phyloP scores from a whole-genome alignment of 208 protist species.

The Trichomonas gallinae region DNA sequence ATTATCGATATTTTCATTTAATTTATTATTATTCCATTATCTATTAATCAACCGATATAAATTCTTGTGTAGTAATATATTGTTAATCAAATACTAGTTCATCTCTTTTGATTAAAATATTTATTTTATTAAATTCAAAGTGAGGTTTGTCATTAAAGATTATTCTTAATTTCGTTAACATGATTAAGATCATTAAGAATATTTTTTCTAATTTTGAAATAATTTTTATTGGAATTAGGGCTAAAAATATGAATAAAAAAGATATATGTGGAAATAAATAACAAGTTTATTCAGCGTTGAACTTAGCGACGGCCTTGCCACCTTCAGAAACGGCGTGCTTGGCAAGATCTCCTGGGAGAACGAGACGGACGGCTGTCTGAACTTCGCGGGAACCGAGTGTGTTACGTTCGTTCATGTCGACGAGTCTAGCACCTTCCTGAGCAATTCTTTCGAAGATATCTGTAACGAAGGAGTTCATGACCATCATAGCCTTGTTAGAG shows the following conservation, averaged over 20 bases:
- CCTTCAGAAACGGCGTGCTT: conserved; percentile 97
- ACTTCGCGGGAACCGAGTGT: conserved; percentile 81
- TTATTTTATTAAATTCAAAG: too few species aligned
- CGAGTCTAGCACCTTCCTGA: conserved; percentile 75
- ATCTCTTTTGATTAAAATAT: too few species aligned
- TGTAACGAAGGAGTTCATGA: conserved; percentile 86
- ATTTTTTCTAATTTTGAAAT: too few species aligned
- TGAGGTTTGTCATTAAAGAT: too few species aligned
- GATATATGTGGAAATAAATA: neutral
- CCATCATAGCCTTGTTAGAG: conserved; percentile 82
- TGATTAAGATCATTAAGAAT: too few species aligned
- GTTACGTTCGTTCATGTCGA: conserved; percentile 82
- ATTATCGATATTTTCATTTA: too few species aligned
- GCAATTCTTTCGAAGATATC: conserved; percentile 87
- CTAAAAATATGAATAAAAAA: neutral
- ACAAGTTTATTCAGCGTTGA: conserved; percentile 23
- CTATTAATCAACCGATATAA: too few species aligned
- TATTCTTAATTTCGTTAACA: too few species aligned
- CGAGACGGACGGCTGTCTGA: conserved; percentile 80
- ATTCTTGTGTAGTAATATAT: too few species aligned
- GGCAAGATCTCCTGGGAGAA: conserved; percentile 88
- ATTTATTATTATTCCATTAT: too few species aligned
- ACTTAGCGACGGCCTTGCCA: conserved; percentile 82
- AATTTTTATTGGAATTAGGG: too few species aligned
- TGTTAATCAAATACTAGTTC: too few species aligned